A percentile compares a stretch with the other conserved stretches of the same genome.
phyloP scores from a whole-genome alignment of 2,329 filamentous ascomycete genomes.

The Calonectria montana region DNA sequence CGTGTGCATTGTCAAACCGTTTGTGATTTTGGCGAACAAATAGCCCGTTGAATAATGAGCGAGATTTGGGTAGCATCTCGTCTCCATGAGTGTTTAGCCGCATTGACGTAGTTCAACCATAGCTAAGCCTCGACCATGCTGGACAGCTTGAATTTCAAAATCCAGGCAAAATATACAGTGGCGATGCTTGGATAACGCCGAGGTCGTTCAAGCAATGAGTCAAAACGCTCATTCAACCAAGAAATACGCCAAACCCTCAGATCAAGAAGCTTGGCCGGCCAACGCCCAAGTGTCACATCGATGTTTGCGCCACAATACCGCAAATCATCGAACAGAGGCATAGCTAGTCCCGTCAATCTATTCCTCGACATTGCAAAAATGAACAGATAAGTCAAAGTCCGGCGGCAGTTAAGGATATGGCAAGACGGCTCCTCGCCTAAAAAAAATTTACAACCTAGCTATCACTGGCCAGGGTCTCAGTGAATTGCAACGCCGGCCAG shows the following conservation, averaged over 20 bases:
- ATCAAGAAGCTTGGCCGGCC: background rate
- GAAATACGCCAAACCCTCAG: background rate
- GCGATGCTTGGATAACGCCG: background rate
- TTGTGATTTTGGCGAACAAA: background rate
- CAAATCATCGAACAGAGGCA: background rate
- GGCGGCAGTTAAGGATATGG: slow-evolving; percentile 19
- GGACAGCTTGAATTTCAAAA: background rate
- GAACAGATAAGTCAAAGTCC: background rate
- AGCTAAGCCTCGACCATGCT: background rate
- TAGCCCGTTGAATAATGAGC: background rate
- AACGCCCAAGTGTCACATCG: background rate
- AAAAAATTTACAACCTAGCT: background rate
- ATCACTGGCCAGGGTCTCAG: slow-evolving; percentile 20
- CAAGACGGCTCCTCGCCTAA: background rate
- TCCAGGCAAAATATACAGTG: background rate
- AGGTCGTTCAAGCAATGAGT: background rate
- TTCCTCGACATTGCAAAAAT: background rate
- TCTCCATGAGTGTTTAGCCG: background rate
- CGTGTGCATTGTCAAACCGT: slow-evolving; percentile 2
- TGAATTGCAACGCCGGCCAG: background rate
- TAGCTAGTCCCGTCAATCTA: background rate
- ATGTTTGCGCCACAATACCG: background rate
- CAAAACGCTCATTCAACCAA: background rate
- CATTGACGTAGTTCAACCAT: slow-evolving; percentile 16
- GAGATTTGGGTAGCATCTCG: background rate